These are phyloP conservation scores for Cicer bijugum DNA, from an alignment of 306 rosid species.

Conservation along the genomic window DNA sequence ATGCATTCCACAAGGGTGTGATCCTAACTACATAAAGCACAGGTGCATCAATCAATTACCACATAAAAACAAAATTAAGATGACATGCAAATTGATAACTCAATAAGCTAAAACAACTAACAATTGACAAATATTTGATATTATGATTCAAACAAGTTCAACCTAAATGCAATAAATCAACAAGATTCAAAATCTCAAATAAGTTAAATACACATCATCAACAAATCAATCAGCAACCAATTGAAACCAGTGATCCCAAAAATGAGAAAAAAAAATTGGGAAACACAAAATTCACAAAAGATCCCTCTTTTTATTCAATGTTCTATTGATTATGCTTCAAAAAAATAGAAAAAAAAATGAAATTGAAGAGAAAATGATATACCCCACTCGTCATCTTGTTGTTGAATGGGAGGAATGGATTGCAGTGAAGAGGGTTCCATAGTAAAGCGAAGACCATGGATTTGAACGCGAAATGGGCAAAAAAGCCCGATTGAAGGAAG, in stretches of 20 bases:
- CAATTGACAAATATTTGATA: neutral
- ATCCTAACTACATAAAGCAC: slow-evolving; percentile 1
- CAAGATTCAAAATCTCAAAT: neutral
- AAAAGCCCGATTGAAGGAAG: slow-evolving; percentile 60
- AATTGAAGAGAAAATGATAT: slow-evolving; percentile 38
- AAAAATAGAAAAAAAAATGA: neutral
- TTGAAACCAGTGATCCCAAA: neutral
- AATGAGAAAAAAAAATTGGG: neutral
- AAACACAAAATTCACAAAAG: neutral
- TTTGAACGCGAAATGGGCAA: slow-evolving; percentile 66
- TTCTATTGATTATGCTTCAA: neutral
- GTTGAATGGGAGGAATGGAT: slow-evolving; percentile 57
- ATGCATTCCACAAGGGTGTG: neutral
- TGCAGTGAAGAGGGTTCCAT: slow-evolving; percentile 67
- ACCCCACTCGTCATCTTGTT: slow-evolving; percentile 91
- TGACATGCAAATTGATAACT: neutral
- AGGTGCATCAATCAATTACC: neutral
- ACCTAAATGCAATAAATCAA: slow-evolving; percentile 19
- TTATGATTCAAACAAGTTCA: slow-evolving; percentile 14
- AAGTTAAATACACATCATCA: slow-evolving; percentile 2
- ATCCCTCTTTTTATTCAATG: neutral
- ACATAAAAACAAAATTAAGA: neutral
- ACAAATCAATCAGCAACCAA: slow-evolving; percentile 33
- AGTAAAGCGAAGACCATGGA: slow-evolving; percentile 48
- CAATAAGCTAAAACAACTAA: neutral